A percentile compares a stretch with the other conserved stretches of the same genome.
Conservation (phyloP, 164 flowering plant genomes). For the Piper longum region DNA sequence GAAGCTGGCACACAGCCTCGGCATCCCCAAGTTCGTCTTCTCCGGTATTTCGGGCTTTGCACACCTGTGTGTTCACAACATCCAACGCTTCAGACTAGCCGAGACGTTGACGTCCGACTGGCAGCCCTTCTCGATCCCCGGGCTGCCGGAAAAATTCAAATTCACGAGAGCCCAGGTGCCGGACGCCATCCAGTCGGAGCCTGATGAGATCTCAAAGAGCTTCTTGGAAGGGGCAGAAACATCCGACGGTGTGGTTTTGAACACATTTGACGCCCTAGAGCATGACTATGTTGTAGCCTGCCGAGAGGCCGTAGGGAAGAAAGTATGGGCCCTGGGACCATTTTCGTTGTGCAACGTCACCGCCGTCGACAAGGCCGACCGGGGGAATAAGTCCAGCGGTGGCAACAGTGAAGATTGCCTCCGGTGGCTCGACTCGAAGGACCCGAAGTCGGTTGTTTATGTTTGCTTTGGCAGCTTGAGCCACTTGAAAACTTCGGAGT, state of each 20-base stretch:
- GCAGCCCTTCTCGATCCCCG: constrained; percentile 24
- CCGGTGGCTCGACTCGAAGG: constrained; percentile 31
- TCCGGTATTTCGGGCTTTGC: constrained; percentile 26
- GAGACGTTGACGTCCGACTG: constrained; percentile 13
- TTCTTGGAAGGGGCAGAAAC: constrained; percentile 3
- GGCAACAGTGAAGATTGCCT: constrained; percentile 12
- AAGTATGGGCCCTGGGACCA: constrained; percentile 42
- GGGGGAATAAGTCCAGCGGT: constrained; percentile 21
- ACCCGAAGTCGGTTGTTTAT: constrained; percentile 30
- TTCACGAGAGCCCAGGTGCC: constrained; percentile 27
- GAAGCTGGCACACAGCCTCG: constrained; percentile 15
- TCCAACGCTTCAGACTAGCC: constrained; percentile 6
- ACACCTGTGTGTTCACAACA: constrained; percentile 7
- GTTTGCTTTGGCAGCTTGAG: constrained; percentile 40
- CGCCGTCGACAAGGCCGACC: constrained; percentile 20
- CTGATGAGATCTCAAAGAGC: neutral
- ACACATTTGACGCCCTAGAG: constrained; percentile 35
- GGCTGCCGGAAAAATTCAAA: constrained; percentile 20
- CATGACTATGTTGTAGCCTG: constrained; percentile 15
- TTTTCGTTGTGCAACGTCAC: constrained; percentile 26
- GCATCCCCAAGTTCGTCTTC: constrained; percentile 35
- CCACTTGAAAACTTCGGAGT: constrained; percentile 14
- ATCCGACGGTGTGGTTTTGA: constrained; percentile 27
- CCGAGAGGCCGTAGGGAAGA: constrained; percentile 10
- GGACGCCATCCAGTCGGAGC: neutral